Evolutionary conservation across 2,329 filamentous ascomycete genomes (phyloP).

Genomic region (Biscogniauxia sp.): DNA sequence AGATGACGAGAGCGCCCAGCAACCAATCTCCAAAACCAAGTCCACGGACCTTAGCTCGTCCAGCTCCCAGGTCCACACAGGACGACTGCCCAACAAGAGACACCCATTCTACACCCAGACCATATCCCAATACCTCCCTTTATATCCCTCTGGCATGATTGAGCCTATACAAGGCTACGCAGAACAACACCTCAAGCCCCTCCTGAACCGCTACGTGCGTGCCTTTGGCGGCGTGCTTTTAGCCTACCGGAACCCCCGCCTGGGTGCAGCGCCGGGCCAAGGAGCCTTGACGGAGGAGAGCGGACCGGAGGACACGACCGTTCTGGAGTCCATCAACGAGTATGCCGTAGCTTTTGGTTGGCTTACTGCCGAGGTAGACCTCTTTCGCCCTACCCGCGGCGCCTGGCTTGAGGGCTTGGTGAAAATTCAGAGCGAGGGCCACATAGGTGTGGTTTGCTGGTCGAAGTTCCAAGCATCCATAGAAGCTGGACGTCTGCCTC

Average conservation of each 20-base stretch:
- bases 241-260: conserved; percentile 65
- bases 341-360: conserved; percentile 85
- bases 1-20: conserved; percentile 11
- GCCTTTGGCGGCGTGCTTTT: conserved; percentile 72
- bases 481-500: conserved; percentile 71
- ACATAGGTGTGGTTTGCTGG: conserved; percentile 85
- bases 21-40: conserved; percentile 19
- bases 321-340: conserved; percentile 64
- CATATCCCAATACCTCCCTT: conserved; percentile 74
- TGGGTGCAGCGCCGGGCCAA: conserved; percentile 57
- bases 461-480: conserved; percentile 92
- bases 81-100: conserved; percentile 36
- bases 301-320: conserved; percentile 41
- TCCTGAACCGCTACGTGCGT: conserved; percentile 74
- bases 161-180: conserved; percentile 69
- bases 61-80: neutral
- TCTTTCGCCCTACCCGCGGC: conserved; percentile 75
- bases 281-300: conserved; percentile 49
- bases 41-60: conserved; percentile 40
- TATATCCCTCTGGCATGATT: conserved; percentile 69
- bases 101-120: conserved; percentile 79
- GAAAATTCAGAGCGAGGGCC: conserved; percentile 83
- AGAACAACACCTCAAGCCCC: conserved; percentile 71
- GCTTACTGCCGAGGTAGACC: conserved; percentile 81
- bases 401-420: conserved; percentile 76